Percentiles rank a stretch among this genome's conserved stretches.
phyloP scores from a whole-genome alignment of 163 green algal species.

The Volvox carteri region DNA sequence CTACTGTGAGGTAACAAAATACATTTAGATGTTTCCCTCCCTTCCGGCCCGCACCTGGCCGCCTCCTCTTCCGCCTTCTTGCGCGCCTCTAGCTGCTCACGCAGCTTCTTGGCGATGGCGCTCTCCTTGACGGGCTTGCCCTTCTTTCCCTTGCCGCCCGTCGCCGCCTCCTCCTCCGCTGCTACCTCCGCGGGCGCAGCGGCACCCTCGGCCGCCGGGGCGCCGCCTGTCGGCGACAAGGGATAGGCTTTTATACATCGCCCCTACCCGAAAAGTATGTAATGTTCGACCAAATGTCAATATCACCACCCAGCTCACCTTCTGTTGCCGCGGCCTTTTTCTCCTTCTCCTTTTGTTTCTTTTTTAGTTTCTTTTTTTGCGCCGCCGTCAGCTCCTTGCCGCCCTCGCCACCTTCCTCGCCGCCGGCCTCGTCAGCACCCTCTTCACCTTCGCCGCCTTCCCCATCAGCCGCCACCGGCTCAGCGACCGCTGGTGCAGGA shows the following conservation, averaged over 20 bases:
- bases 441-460: constrained; percentile 58
- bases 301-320: background rate
- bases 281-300: too few species aligned
- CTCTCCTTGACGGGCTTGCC: constrained; percentile 85
- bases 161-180: constrained; percentile 61
- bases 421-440: constrained; percentile 33
- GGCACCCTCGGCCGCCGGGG: constrained; percentile 1
- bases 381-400: constrained; percentile 88
- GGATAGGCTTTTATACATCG: background rate
- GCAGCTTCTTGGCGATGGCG: constrained; percentile 85
- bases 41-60: constrained; percentile 56
- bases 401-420: constrained; percentile 66
- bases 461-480: constrained; percentile 46
- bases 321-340: constrained; percentile 76
- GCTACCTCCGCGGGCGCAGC: constrained; percentile 59
- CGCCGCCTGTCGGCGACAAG: background rate
- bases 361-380: constrained; percentile 93
- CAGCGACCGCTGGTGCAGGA: too few species aligned
- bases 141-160: constrained; percentile 60
- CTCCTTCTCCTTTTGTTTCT: constrained; percentile 92
- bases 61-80: constrained; percentile 84
- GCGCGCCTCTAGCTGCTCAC: constrained; percentile 86
- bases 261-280: too few species aligned
- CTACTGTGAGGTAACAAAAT: too few species aligned
- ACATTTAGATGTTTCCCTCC: too few species aligned